phyloP scores from a whole-genome alignment of 345 rosid species.

The Boechera retrofracta region DNA sequence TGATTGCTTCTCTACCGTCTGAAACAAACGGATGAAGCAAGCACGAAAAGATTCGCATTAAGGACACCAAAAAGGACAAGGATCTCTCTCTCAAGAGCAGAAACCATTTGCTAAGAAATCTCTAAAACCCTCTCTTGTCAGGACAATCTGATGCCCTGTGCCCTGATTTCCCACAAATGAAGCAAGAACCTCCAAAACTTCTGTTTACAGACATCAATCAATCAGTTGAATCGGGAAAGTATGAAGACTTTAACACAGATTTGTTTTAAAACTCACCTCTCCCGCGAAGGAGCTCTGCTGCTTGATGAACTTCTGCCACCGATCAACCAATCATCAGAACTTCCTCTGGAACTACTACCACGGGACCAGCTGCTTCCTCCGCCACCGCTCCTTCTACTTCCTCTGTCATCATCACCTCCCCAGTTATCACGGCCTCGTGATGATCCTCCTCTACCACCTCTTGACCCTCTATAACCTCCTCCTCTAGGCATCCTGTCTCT shows the following conservation, averaged over 20 bases:
- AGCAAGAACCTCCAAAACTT: constrained; percentile 84
- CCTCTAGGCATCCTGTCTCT: constrained; percentile 73
- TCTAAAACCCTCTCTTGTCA: constrained; percentile 55
- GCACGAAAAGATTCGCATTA: constrained; percentile 26
- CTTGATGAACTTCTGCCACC: constrained; percentile 66
- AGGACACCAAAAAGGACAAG: constrained; percentile 39
- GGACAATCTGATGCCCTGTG: constrained; percentile 95
- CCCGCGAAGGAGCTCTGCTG: constrained; percentile 56
- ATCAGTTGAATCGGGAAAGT: neutral
- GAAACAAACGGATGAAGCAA: constrained; percentile 32
- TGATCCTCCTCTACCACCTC: constrained; percentile 58
- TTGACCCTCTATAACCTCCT: constrained; percentile 54
- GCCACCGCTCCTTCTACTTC: constrained; percentile 60
- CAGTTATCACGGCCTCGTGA: constrained; percentile 61
- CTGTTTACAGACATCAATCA: constrained; percentile 39
- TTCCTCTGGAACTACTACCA: constrained; percentile 52
- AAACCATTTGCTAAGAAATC: neutral
- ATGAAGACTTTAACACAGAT: neutral
- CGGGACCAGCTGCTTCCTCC: constrained; percentile 63
- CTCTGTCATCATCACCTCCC: constrained; percentile 63
- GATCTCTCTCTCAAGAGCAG: constrained; percentile 34
- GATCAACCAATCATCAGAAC: constrained; percentile 77
- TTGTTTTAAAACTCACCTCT: constrained; percentile 53
- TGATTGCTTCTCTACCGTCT: constrained; percentile 24
- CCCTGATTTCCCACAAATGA: constrained; percentile 76